A percentile compares a stretch with the other conserved stretches of the same genome.
These are phyloP conservation scores for Pelargonium cotyledonis DNA, from an alignment of 441 rosid genomes.

Conservation along the genomic window DNA sequence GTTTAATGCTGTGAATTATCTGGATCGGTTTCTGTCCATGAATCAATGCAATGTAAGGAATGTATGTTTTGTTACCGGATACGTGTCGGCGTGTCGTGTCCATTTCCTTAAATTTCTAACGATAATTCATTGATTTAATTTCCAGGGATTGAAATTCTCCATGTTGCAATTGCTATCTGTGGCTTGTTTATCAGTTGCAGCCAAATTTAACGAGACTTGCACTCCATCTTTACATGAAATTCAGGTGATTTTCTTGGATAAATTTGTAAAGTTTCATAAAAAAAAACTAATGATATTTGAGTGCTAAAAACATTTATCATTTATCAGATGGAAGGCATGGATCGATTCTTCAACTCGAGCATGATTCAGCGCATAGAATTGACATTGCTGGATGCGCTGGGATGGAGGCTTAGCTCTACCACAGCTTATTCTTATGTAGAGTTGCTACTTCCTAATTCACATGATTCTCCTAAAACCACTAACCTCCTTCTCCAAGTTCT, in stretches of 20 bases:
- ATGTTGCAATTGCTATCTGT: slow-evolving; percentile 55
- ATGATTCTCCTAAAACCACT: slow-evolving; percentile 26
- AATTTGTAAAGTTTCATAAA: no score
- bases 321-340: slow-evolving; percentile 42
- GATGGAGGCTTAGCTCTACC: slow-evolving; percentile 50
- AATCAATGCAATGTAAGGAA: slow-evolving; percentile 43
- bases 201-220: slow-evolving; percentile 52
- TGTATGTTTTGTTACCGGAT: neutral
- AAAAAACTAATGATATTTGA: no score
- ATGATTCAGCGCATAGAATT: slow-evolving; percentile 58
- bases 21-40: slow-evolving; percentile 62
- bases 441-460: slow-evolving; percentile 21
- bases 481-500: slow-evolving; percentile 36
- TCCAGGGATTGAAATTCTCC: slow-evolving; percentile 66
- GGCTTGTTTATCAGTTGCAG: slow-evolving; percentile 60
- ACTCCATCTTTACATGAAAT: slow-evolving; percentile 43
- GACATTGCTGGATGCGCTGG: slow-evolving; percentile 37
- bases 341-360: slow-evolving; percentile 42
- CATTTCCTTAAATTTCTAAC: neutral
- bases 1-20: slow-evolving; percentile 57
- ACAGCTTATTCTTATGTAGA: slow-evolving; percentile 53
- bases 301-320: neutral
- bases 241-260: slow-evolving; percentile 31
- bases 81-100: neutral
- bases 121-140: neutral